Evolutionary conservation across 805 yeast species (phyloP), one percentile per base, ranked within the genome.

Genomic region (Millerago galiae): DNA sequence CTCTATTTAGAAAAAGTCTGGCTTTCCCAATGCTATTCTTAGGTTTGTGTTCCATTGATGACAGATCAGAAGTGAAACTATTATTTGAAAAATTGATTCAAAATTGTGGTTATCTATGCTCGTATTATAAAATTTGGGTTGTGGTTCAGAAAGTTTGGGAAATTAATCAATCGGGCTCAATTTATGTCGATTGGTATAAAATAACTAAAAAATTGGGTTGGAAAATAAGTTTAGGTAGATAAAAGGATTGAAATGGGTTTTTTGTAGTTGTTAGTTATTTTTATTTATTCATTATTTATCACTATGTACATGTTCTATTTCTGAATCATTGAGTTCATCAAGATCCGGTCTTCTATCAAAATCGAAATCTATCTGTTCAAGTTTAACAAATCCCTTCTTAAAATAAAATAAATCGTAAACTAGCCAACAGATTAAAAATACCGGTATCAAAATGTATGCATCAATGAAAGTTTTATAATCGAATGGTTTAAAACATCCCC

Each of bases 361-460:
- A 37, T 45, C 37, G 34, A 75, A 72, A 48, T 77, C 78, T 50
- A 75, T 70, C 11, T 71, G 72, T 2, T 54, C 52, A 29, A 66
- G 58, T 26, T 63, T 60, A 16, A 74, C 67, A 14, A 74, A 65
- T 1, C 56, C 54, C 34, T 54, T 54, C 47, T 70, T 67, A 47
- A 68, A 60, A n/a, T 69, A 43, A 61, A 62, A 34, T 68, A 72
- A 34, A 65, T 55, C 54, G 65, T 60, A 51, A 62, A 43, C 55
- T 55, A 70, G 47, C 68, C 71, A 62, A 53, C 66, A 36, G 48
- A 79, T 51, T 24, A 68, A 62, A 47, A 77, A 80, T 13, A 79
- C 61, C 1, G 88, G 86, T 12, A 82, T 50, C 53, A 82, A 57
- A 46, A 82, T 73, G 54, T 82, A 82, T 4, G 81, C 75, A 56